Conservation (phyloP, 2,329 filamentous ascomycete genomes). For the Aplosporella prunicola region DNA sequence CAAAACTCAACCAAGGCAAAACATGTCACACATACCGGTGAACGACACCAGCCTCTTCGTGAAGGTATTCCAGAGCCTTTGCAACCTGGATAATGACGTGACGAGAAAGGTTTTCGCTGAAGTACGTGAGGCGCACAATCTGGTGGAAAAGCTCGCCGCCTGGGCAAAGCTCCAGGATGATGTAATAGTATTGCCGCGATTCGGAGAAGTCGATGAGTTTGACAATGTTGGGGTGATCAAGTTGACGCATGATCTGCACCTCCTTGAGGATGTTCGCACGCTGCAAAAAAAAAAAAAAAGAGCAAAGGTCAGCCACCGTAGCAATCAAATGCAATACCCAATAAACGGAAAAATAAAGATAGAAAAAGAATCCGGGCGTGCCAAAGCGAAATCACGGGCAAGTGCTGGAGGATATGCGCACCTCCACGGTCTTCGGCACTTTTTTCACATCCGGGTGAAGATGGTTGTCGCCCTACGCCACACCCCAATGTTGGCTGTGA, state of each 20-base stretch:
- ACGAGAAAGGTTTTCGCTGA: conserved; percentile 88
- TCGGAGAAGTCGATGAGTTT: conserved; percentile 91
- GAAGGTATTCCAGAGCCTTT: conserved; percentile 85
- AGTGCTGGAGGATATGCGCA: conserved; percentile 45
- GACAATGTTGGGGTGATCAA: conserved; percentile 94
- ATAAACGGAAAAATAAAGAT: conserved; percentile 11
- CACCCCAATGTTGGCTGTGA: conserved; percentile 42
- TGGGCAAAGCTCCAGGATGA: conserved; percentile 87
- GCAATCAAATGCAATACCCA: not conserved
- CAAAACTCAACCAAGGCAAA: conserved; percentile 3
- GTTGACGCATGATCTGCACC: conserved; percentile 94
- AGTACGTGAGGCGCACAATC: conserved; percentile 95
- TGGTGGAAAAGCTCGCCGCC: conserved; percentile 97
- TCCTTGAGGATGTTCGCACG: conserved; percentile 96
- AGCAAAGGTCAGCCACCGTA: conserved; percentile 36
- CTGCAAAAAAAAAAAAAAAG: conserved; percentile 50
- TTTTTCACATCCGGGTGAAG: conserved; percentile 94
- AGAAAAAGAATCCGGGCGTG: conserved; percentile 11
- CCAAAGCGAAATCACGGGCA: conserved; percentile 21
- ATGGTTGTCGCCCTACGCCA: conserved; percentile 73
- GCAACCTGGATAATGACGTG: conserved; percentile 95
- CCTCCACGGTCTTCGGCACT: conserved; percentile 85
- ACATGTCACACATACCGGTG: conserved; percentile 62
- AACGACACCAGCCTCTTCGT: conserved; percentile 90
- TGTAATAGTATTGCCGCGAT: conserved; percentile 92